Base-by-base conservation (phyloP, 768 basidiomycete species). In the Kwoniella dendrophila region DNA sequence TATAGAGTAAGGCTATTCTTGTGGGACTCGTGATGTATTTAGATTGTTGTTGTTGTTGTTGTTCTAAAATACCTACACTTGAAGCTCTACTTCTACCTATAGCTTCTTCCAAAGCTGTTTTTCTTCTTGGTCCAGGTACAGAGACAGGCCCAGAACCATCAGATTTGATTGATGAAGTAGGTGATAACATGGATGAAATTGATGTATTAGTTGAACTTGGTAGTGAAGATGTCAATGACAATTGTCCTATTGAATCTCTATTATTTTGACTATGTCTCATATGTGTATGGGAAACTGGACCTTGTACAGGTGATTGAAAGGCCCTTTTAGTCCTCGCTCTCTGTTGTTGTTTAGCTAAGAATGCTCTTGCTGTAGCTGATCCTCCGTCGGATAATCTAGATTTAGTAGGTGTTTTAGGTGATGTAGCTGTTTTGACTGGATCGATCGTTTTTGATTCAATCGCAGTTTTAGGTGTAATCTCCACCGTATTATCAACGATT, bases 271-370 rank as follows among this genome's bases (percentile, higher is more conserved):
- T n/a, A n/a, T n/a, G n/a, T n/a, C n/a, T n/a, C n/a, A n/a, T n/a
- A n/a, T n/a, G n/a, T n/a, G n/a, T n/a, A 40, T 48, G 5, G 7
- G 22, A 11, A 24, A 27, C 6, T 2, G 68, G 66, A 7, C 64
- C 64, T 18, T 66, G 50, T 4, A 55, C 12, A 34, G 74, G 72
- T 36, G 64, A 55, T 22, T 68, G 67, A 47, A 75, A 75, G 0
- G 74, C 74, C 7, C 70, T 50, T 44, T 67, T 68, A 1, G 69
- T 75, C 24, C 41, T 57, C 2, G 71, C 71, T 11, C 69, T 58
- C 44, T 73, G 74, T 48, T 75, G 74, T 47, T 75, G 71, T 58
- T 71, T 73, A 7, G 62, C 71, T 7, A 75, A 48, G 12, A 63
- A 52, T 3, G 71, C 68, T 43, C 74, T 22, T 18, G 74, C 69